Percentiles rank a stretch among this genome's conserved stretches.
phyloP scores from a whole-genome alignment of 164 flowering plant genomes.

The Chimonanthus salicifolius region DNA sequence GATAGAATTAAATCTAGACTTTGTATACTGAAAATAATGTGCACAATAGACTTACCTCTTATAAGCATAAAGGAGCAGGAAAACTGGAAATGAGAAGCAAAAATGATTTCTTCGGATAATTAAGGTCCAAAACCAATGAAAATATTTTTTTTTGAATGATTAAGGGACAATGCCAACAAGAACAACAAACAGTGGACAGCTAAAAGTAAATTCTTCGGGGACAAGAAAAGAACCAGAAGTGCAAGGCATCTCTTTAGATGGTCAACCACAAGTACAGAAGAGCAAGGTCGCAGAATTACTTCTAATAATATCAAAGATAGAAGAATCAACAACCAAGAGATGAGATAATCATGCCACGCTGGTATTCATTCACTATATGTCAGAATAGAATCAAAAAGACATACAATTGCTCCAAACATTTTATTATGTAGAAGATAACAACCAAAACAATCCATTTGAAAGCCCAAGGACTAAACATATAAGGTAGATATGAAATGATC shows the following conservation, averaged over 20 bases:
- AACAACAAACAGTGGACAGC: neutral
- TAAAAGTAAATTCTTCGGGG: neutral
- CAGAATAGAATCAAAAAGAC: neutral
- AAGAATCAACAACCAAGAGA: neutral
- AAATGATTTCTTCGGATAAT: slow-evolving; percentile 1
- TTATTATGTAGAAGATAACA: neutral
- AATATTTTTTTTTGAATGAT: no score
- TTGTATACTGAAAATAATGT: neutral
- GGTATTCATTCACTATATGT: neutral
- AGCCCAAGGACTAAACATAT: neutral
- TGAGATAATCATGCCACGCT: neutral
- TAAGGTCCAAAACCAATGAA: neutral
- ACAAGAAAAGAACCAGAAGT: neutral
- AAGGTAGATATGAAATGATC: neutral
- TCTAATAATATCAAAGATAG: neutral
- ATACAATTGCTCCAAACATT: neutral
- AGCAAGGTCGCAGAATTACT: neutral
- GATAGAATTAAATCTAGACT: neutral
- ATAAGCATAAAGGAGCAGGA: neutral
- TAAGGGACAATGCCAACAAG: neutral
- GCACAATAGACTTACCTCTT: neutral
- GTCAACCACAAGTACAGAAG: neutral
- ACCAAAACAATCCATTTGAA: neutral
- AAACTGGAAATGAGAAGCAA: neutral
- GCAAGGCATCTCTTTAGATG: neutral